Evolutionary conservation across 2,329 filamentous ascomycete species (phyloP), one percentile per base, ranked within the genome.

Genomic region (Fusarium metavorans): DNA sequence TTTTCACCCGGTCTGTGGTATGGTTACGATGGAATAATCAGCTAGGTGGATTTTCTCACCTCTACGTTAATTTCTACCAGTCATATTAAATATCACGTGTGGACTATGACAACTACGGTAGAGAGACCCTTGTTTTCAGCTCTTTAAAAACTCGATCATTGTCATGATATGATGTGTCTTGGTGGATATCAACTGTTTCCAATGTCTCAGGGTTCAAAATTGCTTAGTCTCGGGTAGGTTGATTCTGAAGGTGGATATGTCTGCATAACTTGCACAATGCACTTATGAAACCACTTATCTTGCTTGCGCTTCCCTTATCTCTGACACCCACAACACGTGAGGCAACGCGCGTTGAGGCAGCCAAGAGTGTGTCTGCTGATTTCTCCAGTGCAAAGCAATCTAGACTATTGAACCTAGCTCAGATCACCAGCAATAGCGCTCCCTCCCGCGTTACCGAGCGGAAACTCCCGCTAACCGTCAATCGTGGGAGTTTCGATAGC

Each of bases 401-500:
- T 32, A 10, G n/a, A 52, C 48, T 52, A 52, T 52, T 20, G 48
- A 52, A 52, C 27, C 48, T n/a, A 52, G 48, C 27, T 11, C 25
- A 32, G 48, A 52, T 52, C 27, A 11, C 27, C 18, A 30, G 27
- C 6, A 20, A 20, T 14, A 43, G 16, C 23, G 56, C 56, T n/a
- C n/a, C 32, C 25, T 41, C 35, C 23, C 35, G 57, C 37, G 18
- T 32, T 41, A 14, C 37, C 35, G 57, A 18, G 25, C 57, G 57
- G 57, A 43, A 43, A 23, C 35, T 16, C 57, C 57, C 32, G 57
- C 35, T 6, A 57, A 27, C 35, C 7, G 37, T 32, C 35, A 57
- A 45, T 57, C n/a, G n/a, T 30, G 23, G 57, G 37, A 30, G 18
- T 25, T 59, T 59, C 37, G n/a, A 41, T 59, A 59, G 37, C 35